Conservation (phyloP, 768 basidiomycete species). For the Cyathus striatus region DNA sequence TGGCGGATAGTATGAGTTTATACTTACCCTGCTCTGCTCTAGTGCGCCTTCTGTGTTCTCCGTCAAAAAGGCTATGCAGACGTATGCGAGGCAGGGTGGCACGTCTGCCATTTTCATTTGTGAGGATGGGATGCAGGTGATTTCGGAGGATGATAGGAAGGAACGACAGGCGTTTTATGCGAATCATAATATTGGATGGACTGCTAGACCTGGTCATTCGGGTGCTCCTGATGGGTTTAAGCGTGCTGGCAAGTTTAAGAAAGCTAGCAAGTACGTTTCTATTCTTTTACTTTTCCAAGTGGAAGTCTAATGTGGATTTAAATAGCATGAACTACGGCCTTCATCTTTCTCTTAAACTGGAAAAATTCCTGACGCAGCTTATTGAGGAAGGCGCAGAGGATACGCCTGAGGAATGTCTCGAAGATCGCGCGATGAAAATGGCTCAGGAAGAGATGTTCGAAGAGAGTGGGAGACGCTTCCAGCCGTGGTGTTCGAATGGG, state of each 20-base stretch:
- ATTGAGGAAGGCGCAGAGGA: constrained; percentile 36
- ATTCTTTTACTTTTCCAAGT: neutral
- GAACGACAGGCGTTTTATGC: constrained; percentile 75
- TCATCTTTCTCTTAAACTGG: constrained; percentile 57
- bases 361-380: constrained; percentile 44
- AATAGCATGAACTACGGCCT: constrained; percentile 74
- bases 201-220: constrained; percentile 71
- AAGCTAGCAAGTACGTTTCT: constrained; percentile 48
- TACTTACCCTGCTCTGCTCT: constrained; percentile 1
- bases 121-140: constrained; percentile 77
- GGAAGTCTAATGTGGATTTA: neutral
- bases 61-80: constrained; percentile 82
- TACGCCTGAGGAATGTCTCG: constrained; percentile 45
- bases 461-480: constrained; percentile 49
- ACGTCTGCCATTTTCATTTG: constrained; percentile 77
- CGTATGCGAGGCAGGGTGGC: constrained; percentile 81
- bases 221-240: constrained; percentile 80
- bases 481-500: constrained; percentile 73
- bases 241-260: constrained; percentile 89
- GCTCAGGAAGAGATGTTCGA: constrained; percentile 69
- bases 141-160: constrained; percentile 55
- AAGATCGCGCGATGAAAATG: constrained; percentile 67
- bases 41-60: constrained; percentile 73
- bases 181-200: constrained; percentile 72
- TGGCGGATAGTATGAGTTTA: neutral